phyloP scores from a whole-genome alignment of 139 green algal genomes.

The Mesostigma viride region DNA sequence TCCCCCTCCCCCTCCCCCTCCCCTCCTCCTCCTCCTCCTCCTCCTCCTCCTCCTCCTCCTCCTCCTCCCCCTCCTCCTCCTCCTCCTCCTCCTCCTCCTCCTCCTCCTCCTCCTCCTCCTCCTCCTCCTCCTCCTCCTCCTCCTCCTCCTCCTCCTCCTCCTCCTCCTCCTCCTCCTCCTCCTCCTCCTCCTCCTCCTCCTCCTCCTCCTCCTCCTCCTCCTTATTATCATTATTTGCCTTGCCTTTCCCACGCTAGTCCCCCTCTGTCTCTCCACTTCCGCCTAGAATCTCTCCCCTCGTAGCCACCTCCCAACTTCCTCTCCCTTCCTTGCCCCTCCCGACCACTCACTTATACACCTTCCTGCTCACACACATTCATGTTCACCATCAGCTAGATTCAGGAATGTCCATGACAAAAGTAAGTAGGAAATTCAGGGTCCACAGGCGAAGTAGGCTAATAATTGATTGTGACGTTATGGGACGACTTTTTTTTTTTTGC shows the following conservation, averaged over 20 bases:
- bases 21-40: background rate
- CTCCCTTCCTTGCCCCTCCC: too few relatives aligned
- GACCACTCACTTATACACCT: too few relatives aligned
- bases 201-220: too few relatives aligned
- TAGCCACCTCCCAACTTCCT: too few relatives aligned
- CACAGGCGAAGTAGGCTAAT: too few relatives aligned
- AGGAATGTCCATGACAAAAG: too few relatives aligned
- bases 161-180: conserved; percentile 16
- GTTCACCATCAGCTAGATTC: too few relatives aligned
- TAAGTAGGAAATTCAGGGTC: too few relatives aligned
- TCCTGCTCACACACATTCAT: too few relatives aligned
- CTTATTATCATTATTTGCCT: too few relatives aligned
- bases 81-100: background rate
- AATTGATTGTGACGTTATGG: too few relatives aligned
- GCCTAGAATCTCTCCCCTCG: background rate
- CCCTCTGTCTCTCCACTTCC: background rate
- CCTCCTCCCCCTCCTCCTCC: conserved; percentile 43
- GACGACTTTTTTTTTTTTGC: too few relatives aligned
- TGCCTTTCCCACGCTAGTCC: background rate
- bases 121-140: background rate
- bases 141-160: conserved; percentile 30
- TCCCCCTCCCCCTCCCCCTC: background rate
- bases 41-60: conserved; percentile 31
- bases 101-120: background rate
- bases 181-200: background rate